Evolutionary conservation across 2,329 filamentous ascomycete species (phyloP).

Genomic region (Cordyceps javanica): DNA sequence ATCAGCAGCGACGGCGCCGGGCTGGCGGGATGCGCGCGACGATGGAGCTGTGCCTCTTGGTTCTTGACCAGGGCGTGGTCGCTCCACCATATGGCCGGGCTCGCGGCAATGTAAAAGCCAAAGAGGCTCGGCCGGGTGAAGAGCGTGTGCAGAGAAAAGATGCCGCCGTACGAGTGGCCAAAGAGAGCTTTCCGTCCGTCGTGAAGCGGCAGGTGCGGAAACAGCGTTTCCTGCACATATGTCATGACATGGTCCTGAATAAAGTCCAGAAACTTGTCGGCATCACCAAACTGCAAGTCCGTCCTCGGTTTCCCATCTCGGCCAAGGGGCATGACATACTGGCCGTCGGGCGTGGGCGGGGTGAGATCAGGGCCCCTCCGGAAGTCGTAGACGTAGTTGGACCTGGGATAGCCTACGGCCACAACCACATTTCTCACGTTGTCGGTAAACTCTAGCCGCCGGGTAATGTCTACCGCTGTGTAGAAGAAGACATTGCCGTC

Average conservation of each 20-base stretch:
- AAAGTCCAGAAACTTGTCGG: conserved; percentile 37
- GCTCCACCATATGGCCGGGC: conserved; percentile 44
- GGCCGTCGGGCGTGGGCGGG: conserved; percentile 18
- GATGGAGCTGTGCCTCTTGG: conserved; percentile 23
- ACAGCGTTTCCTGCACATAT: conserved; percentile 22
- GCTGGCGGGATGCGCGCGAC: conserved; percentile 7
- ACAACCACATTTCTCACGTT: conserved; percentile 25
- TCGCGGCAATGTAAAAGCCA: conserved; percentile 38
- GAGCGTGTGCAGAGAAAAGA: conserved; percentile 40
- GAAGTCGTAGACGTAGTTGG: conserved; percentile 23
- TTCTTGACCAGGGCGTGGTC: conserved; percentile 32
- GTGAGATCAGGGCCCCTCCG: conserved; percentile 27
- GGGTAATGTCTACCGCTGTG: conserved; percentile 26
- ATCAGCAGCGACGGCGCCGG: conserved; percentile 27
- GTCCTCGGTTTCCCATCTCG: conserved; percentile 20
- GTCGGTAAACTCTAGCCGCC: conserved; percentile 21
- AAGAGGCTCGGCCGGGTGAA: conserved; percentile 35
- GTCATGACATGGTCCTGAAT: conserved; percentile 34
- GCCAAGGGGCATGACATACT: conserved; percentile 21
- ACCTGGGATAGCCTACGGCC: conserved; percentile 27
- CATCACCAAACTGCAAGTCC: conserved; percentile 32
- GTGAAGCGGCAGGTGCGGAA: conserved; percentile 24
- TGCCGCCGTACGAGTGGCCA: conserved; percentile 43
- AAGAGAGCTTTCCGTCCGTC: conserved; percentile 37
- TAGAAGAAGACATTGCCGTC: conserved; percentile 31